Evolutionary conservation across 2,329 filamentous ascomycete species (phyloP), one percentile per base, ranked within the genome.

Genomic region (Ophiostoma sp.): DNA sequence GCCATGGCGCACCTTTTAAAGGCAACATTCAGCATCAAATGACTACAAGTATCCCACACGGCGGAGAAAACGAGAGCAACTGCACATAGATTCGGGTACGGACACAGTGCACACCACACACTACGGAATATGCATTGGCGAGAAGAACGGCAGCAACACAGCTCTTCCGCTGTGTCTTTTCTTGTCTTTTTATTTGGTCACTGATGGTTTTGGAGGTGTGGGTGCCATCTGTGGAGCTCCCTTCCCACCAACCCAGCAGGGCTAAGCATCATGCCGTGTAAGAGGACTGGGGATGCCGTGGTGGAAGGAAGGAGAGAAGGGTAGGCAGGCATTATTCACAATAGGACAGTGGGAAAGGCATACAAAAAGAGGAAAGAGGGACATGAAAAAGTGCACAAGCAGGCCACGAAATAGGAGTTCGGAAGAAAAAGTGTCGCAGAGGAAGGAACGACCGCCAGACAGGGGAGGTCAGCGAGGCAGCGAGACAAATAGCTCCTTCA

Each of bases 191-290:
- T 63, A 11, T 19, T 17, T 8, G n/a, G 22, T 11, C 36, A 25
- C 39, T 22, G 50, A 11, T 55, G 11, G 15, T 48, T 48, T 19
- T 48, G 42, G 42, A 36, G 57, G 57, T 36, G 57, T 39, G 57
- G 28, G 31, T 61, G 57, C 4, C 17, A n/a, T 17, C 17, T 45
- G 61, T 45, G 61, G 61, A 39, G 28, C 55, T 28, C 5, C 31
- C 31, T 12, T 17, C 25, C 52, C 12, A n/a, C n/a, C n/a, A n/a
- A n/a, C 57, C 7, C 57, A 63, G 19, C 61, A 45, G 61, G 36
- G 61, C 36, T 66, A 45, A 66, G 61, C 61, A 66, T 66, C 36
- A 45, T 45, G 61, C 61, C 36, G 61, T 66, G 61, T 66, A 66
- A 45, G 61, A 66, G 61, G 36, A 66, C 36, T 45, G 36, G 36